These are phyloP conservation scores for Dioszegia aurantiaca DNA, from an alignment of 768 basidiomycete species.

Conservation along the genomic window DNA sequence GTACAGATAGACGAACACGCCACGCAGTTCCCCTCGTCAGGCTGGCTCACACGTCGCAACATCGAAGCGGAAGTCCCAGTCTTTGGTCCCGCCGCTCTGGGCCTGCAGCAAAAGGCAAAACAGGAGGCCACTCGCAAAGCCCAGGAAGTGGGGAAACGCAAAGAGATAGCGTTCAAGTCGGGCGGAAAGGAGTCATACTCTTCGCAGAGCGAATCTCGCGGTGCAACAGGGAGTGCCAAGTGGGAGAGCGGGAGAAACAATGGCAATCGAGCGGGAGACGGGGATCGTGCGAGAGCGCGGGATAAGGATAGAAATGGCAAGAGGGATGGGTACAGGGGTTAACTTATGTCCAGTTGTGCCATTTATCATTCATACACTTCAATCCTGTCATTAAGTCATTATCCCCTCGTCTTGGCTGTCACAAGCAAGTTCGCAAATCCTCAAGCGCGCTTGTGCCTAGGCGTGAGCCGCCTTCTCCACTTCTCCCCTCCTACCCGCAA, in stretches of 20 bases:
- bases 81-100: slow-evolving; percentile 73
- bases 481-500: slow-evolving; percentile 61
- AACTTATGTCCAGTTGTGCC: too few relatives aligned
- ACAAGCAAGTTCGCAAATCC: too few relatives aligned
- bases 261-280: background rate
- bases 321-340: too few relatives aligned
- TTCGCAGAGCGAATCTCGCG: background rate
- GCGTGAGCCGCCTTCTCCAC: slow-evolving; percentile 45
- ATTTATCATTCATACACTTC: too few relatives aligned
- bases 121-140: slow-evolving; percentile 60
- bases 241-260: background rate
- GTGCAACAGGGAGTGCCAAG: background rate
- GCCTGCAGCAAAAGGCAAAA: slow-evolving; percentile 64
- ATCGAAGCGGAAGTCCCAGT: slow-evolving; percentile 62
- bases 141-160: slow-evolving; percentile 61
- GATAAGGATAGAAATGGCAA: background rate
- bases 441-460: too few relatives aligned
- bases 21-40: slow-evolving; percentile 70
- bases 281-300: background rate
- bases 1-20: slow-evolving; percentile 82
- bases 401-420: too few relatives aligned
- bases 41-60: slow-evolving; percentile 62
- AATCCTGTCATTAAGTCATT: too few relatives aligned
- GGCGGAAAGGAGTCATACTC: slow-evolving; percentile 4
- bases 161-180: slow-evolving; percentile 63